These are phyloP conservation scores for Nigrospora oryzae DNA, from an alignment of 2,329 filamentous ascomycete species.

Conservation along the genomic window DNA sequence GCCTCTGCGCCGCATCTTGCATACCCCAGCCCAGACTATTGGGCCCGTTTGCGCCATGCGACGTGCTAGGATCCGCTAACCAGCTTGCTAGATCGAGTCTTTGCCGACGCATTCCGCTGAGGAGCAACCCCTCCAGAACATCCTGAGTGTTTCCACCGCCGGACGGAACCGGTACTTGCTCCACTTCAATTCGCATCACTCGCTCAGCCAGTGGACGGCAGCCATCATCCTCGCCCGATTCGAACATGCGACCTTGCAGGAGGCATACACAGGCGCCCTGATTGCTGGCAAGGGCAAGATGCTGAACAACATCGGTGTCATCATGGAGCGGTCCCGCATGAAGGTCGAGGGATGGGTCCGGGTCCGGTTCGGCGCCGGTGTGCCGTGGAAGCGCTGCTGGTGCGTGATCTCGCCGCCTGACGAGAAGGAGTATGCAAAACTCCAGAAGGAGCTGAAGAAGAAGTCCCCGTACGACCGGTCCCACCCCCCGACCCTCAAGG, in stretches of 20 bases:
- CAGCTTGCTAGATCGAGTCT: slow-evolving; percentile 63
- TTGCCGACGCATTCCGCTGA: slow-evolving; percentile 72
- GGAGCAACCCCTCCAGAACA: slow-evolving; percentile 82
- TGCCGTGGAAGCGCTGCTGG: slow-evolving; percentile 95
- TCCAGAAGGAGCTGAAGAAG: slow-evolving; percentile 76
- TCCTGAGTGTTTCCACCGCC: slow-evolving; percentile 90
- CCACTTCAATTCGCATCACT: slow-evolving; percentile 93
- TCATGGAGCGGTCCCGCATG: slow-evolving; percentile 73
- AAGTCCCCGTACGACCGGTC: slow-evolving; percentile 75
- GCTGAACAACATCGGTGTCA: slow-evolving; percentile 81
- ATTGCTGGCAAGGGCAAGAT: slow-evolving; percentile 89
- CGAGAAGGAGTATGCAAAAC: slow-evolving; percentile 82
- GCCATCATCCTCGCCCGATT: slow-evolving; percentile 90
- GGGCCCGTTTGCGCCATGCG: no score
- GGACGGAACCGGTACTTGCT: slow-evolving; percentile 91
- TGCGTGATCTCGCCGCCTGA: slow-evolving; percentile 88
- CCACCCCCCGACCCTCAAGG: slow-evolving; percentile 60
- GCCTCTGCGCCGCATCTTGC: slow-evolving; percentile 6
- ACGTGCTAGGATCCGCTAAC: no score
- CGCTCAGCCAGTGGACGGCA: slow-evolving; percentile 90
- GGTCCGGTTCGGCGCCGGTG: slow-evolving; percentile 90
- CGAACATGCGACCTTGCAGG: slow-evolving; percentile 86
- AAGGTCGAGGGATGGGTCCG: slow-evolving; percentile 88
- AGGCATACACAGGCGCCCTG: slow-evolving; percentile 91
- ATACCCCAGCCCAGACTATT: slow-evolving; percentile 12